These are phyloP conservation scores for Mortierella alpina DNA, from an alignment of 192 early-diverging fungal genomes.

Conservation along the genomic window DNA sequence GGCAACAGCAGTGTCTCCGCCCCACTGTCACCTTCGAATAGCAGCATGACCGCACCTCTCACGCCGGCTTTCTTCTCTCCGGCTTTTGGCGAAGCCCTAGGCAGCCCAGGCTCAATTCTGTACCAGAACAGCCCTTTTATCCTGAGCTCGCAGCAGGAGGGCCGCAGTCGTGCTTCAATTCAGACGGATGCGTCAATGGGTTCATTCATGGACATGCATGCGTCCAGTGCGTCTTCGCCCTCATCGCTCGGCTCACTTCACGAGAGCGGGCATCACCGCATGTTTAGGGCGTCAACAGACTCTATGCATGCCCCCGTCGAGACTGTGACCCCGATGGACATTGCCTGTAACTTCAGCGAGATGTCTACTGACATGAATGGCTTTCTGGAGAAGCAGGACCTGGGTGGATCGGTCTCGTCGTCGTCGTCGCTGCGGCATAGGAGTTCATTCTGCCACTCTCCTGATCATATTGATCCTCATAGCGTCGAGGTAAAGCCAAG, in stretches of 20 bases:
- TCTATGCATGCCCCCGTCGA: conserved; percentile 45
- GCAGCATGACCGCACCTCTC: conserved; percentile 53
- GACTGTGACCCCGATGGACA: conserved; percentile 52
- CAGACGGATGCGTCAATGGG: conserved; percentile 49
- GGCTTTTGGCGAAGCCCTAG: conserved; percentile 72
- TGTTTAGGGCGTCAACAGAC: conserved; percentile 47
- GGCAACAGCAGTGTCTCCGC: conserved; percentile 9
- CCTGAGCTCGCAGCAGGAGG: conserved; percentile 27
- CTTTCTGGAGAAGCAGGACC: conserved; percentile 34
- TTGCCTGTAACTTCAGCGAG: conserved; percentile 34
- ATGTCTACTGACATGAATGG: conserved; percentile 19
- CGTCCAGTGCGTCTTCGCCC: conserved; percentile 44
- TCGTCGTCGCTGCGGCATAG: neutral
- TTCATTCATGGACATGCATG: conserved; percentile 47
- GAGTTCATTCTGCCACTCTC: conserved; percentile 40
- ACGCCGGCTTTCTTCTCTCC: conserved; percentile 81
- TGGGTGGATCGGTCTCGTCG: conserved; percentile 1
- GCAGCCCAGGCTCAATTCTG: conserved; percentile 33
- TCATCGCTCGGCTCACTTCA: conserved; percentile 48
- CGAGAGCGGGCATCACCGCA: conserved; percentile 30
- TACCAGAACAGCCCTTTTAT: conserved; percentile 49
- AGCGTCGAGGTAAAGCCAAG: conserved; percentile 50
- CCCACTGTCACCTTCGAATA: conserved; percentile 32
- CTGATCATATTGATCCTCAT: conserved; percentile 49
- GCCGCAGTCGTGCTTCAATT: conserved; percentile 47